Percentiles rank a stretch among this genome's conserved stretches.
Conservation (phyloP, 192 early-diverging fungal species). For the Allomyces arbusculus region DNA sequence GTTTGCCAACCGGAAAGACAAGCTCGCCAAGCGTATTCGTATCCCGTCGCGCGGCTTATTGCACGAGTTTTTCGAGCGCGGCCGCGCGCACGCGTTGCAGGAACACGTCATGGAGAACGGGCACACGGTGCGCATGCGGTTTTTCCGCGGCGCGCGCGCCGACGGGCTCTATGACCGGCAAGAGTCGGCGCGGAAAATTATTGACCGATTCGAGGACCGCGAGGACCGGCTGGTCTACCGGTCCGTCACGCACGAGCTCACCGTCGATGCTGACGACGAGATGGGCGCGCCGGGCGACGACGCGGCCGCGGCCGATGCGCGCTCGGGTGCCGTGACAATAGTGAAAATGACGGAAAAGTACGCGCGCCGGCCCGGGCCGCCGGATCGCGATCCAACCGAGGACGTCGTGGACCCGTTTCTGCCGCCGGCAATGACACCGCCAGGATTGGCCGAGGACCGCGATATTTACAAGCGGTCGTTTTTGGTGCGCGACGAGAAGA, state of each 20-base stretch:
- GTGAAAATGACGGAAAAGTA: conserved; percentile 41
- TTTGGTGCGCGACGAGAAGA: conserved; percentile 10
- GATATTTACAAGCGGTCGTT: background rate
- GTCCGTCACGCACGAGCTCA: conserved; percentile 27
- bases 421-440: background rate
- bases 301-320: conserved; percentile 5
- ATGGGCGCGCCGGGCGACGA: background rate
- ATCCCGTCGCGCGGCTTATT: conserved; percentile 15
- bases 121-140: conserved; percentile 30
- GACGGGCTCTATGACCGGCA: conserved; percentile 29
- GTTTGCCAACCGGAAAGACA: conserved; percentile 31
- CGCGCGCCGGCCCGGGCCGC: conserved; percentile 9
- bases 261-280: conserved; percentile 5
- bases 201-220: conserved; percentile 26
- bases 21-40: conserved; percentile 22
- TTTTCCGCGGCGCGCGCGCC: conserved; percentile 24
- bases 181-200: conserved; percentile 23
- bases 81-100: conserved; percentile 25
- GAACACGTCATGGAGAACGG: conserved; percentile 29
- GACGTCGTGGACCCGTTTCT: background rate
- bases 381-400: no score
- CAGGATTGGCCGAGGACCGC: conserved; percentile 4
- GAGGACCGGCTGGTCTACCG: conserved; percentile 29
- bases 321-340: conserved; percentile 3
- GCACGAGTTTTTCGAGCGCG: conserved; percentile 32